These are phyloP conservation scores for Periconia macrospinosa DNA, from an alignment of 2,329 filamentous ascomycete species.

Conservation along the genomic window DNA sequence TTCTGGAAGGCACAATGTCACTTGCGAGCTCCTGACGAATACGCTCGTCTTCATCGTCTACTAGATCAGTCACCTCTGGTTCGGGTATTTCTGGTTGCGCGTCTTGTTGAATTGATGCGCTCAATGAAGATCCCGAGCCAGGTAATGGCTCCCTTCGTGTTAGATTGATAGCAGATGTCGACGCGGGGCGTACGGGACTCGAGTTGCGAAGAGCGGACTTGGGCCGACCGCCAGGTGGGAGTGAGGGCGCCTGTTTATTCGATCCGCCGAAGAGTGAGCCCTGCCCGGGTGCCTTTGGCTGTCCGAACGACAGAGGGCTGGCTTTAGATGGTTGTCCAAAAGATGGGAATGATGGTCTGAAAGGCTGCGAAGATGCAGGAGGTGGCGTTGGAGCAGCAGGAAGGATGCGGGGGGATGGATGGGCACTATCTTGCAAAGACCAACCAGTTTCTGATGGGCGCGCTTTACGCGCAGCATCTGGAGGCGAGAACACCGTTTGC, in stretches of 20 bases:
- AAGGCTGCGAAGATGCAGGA: slow-evolving; percentile 17
- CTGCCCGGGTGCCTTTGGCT: slow-evolving; percentile 10
- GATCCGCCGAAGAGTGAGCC: slow-evolving; percentile 32
- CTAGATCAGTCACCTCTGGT: slow-evolving; percentile 37
- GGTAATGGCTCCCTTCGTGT: slow-evolving; percentile 34
- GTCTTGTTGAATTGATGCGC: slow-evolving; percentile 30
- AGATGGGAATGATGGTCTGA: slow-evolving; percentile 9
- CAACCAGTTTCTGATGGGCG: slow-evolving; percentile 16
- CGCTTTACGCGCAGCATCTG: slow-evolving; percentile 18
- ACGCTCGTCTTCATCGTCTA: slow-evolving; percentile 67
- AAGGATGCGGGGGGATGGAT: slow-evolving; percentile 25
- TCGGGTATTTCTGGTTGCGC: slow-evolving; percentile 43
- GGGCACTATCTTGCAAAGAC: slow-evolving; percentile 24
- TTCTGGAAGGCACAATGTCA: slow-evolving; percentile 63
- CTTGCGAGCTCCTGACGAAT: slow-evolving; percentile 65
- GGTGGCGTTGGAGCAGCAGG: slow-evolving; percentile 39
- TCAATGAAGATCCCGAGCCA: slow-evolving; percentile 34
- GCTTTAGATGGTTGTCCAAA: slow-evolving; percentile 10
- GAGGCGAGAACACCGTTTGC: slow-evolving; percentile 42
- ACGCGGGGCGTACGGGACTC: slow-evolving; percentile 66
- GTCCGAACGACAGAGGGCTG: slow-evolving; percentile 11
- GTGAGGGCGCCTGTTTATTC: slow-evolving; percentile 45
- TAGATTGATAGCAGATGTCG: slow-evolving; percentile 49
- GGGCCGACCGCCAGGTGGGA: slow-evolving; percentile 54
- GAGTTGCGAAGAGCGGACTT: slow-evolving; percentile 69